Evolutionary conservation across 2,329 filamentous ascomycete genomes (phyloP), one percentile per base, ranked within the genome.

Genomic region (Zasmidium citrigriseum): DNA sequence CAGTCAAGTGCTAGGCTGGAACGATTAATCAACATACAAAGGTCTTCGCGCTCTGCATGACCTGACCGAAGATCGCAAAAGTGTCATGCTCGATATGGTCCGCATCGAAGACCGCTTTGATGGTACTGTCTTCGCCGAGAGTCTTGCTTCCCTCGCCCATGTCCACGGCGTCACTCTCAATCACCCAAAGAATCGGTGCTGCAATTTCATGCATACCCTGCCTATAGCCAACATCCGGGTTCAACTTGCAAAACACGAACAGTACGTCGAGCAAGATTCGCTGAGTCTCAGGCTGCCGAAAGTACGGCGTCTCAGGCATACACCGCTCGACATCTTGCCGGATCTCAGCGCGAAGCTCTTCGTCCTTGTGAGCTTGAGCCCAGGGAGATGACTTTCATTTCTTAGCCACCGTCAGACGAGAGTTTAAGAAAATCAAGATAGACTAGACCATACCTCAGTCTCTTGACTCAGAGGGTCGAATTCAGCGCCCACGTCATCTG

Each of bases 171-270:
- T 99, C 95, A 66, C 88, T 82, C 66, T 93, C 86, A 4, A 98
- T 78, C 1, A 91, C 89, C 82, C 91, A 91, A 5, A 97, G 79
- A 38, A 99, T 86, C 0, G 95, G 93, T 0, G 95, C 95, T 14
- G 98, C 81, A 46, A 99, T 80, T 76, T 99, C 95, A 72, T 99
- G 95, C 93, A 99, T 99, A 11, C 95, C 95, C 77, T 99, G 95
- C n/a, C 95, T 86, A 72, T 99, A 99, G 16, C 91, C 91, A 54
- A 91, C 83, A 65, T 89, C 86, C 1, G 91, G 91, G 70, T 98
- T 91, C 54, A 96, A 83, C 75, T 96, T 98, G 77, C 92, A 95
- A 76, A 93, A 98, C 64, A 99, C 84, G 75, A 98, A 99, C 29
- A 99, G 80, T 27, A 97, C 87, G 70, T 99, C 90, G 27, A 96